phyloP scores from a whole-genome alignment of 495 filamentous ascomycete genomes.

The Penicillium angulare region DNA sequence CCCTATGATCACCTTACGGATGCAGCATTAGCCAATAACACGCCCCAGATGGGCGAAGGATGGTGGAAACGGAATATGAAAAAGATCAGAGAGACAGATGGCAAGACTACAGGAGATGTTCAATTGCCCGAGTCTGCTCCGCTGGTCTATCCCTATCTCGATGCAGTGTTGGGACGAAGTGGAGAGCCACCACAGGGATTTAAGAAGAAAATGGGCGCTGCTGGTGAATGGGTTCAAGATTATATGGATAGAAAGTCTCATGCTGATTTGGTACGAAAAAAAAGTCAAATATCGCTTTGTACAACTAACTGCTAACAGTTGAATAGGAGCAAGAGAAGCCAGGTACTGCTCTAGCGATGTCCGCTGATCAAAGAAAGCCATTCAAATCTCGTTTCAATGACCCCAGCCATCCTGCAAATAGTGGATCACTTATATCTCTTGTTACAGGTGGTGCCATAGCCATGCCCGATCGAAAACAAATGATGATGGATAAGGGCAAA shows the following conservation, averaged over 20 bases:
- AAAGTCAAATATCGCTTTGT: too few species aligned
- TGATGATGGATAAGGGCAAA: background rate
- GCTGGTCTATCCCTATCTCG: slow-evolving; percentile 14
- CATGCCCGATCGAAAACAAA: background rate
- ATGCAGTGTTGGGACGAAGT: slow-evolving; percentile 4
- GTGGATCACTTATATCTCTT: slow-evolving; percentile 11
- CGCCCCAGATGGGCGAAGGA: background rate
- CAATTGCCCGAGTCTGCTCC: slow-evolving; percentile 13
- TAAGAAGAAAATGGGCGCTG: background rate
- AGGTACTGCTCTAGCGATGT: slow-evolving; percentile 3
- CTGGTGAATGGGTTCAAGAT: slow-evolving; percentile 10
- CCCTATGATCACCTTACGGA: slow-evolving; percentile 4
- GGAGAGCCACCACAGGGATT: background rate
- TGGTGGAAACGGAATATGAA: slow-evolving; percentile 1
- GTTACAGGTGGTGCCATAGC: slow-evolving; percentile 10
- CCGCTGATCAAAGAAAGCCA: background rate
- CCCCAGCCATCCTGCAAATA: slow-evolving; percentile 17
- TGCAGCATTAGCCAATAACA: background rate
- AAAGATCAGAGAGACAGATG: slow-evolving; percentile 8
- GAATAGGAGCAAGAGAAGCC: slow-evolving; percentile 8
- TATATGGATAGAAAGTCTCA: slow-evolving; percentile 11
- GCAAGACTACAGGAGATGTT: slow-evolving; percentile 5
- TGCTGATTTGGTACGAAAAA: slow-evolving; percentile 7
- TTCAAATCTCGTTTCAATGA: slow-evolving; percentile 15
- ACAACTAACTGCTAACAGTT: background rate